Evolutionary conservation across 805 yeast species (phyloP), one percentile per base, ranked within the genome.

Genomic region (Ogataea nitratoaversa): DNA sequence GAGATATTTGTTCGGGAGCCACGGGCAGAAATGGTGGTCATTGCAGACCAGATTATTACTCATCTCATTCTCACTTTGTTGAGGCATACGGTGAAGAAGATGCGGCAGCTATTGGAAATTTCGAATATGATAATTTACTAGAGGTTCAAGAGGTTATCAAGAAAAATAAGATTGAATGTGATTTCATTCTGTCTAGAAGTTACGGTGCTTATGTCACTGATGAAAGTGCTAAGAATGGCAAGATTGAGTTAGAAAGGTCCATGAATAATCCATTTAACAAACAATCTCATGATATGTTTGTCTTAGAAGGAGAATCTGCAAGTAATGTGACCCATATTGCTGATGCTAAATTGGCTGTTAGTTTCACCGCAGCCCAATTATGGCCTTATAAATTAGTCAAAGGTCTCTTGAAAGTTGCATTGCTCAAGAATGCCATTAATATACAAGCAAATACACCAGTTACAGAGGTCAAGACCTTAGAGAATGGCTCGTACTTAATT

Each of bases 21-120:
- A 68, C 74, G 1, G 76, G 72, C 7, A 54, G 77, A 41, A 72
- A 72, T 42, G 76, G 77, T 18, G 77, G 77, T 2, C 77, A 72
- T 46, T 47, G 72, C 40, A 68, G 69, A 34, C 74, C 75, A 8
- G 54, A 50, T 32, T 34, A 42, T 13, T 54, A 57, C 41, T 33
- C 37, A 34, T 40, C 42, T 2, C 51, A 57, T 32, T 37, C 41
- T 3, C 20, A 23, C 2, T 49, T 44, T 27, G 47, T 38, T n/a
- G 30, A 23, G 1, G 42, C 45, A 37, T 52, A 55, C 36, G 57
- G 65, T 38, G 43, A 38, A 25, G 34, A 54, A 34, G 53, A 60
- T 18, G 71, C 63, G 20, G 67, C 69, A 3, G 63, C 60, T 30
- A 57, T 63, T 13, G 62, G 53, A 27, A 62, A 65, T 41, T 70